These are phyloP conservation scores for Penicillium argentinense DNA, from an alignment of 495 filamentous ascomycete species.

Conservation along the genomic window DNA sequence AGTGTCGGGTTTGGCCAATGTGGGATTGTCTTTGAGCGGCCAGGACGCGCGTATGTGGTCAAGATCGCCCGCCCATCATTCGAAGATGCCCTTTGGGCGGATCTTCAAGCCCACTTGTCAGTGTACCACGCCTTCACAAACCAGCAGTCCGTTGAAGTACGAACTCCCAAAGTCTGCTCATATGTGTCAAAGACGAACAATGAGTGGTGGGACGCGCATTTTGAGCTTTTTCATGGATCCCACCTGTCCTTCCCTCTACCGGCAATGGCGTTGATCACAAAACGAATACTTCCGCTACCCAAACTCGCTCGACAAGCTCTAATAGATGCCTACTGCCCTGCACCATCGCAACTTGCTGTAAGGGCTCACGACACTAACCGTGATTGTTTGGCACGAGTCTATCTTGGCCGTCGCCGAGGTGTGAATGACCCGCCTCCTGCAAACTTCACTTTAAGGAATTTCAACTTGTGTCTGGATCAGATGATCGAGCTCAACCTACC, in stretches of 20 bases:
- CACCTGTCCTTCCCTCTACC: constrained; percentile 7
- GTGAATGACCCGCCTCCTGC: not conserved
- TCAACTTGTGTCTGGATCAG: constrained; percentile 41
- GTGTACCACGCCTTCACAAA: constrained; percentile 1
- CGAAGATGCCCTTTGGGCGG: constrained; percentile 5
- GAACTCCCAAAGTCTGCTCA: constrained; percentile 4
- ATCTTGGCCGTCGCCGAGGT: constrained; percentile 36
- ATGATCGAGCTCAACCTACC: constrained; percentile 26
- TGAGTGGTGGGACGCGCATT: constrained; percentile 24
- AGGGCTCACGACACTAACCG: constrained; percentile 25
- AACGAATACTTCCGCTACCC: constrained; percentile 39
- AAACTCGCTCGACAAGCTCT: constrained; percentile 22
- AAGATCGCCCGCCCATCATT: constrained; percentile 4
- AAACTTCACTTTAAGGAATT: constrained; percentile 42
- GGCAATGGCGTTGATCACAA: constrained; percentile 26
- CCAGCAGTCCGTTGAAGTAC: not conserved
- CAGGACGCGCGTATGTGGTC: constrained; percentile 1
- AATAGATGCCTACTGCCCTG: constrained; percentile 31
- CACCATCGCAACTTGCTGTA: constrained; percentile 9
- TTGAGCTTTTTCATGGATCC: constrained; percentile 13
- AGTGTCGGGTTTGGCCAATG: constrained; percentile 11
- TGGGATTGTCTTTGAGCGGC: constrained; percentile 9
- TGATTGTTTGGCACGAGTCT: constrained; percentile 37
- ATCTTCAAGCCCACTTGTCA: constrained; percentile 4
- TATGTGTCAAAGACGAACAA: constrained; percentile 13